These are phyloP conservation scores for Petunia secreta DNA, from an alignment of 257 asterid species.

Conservation along the genomic window DNA sequence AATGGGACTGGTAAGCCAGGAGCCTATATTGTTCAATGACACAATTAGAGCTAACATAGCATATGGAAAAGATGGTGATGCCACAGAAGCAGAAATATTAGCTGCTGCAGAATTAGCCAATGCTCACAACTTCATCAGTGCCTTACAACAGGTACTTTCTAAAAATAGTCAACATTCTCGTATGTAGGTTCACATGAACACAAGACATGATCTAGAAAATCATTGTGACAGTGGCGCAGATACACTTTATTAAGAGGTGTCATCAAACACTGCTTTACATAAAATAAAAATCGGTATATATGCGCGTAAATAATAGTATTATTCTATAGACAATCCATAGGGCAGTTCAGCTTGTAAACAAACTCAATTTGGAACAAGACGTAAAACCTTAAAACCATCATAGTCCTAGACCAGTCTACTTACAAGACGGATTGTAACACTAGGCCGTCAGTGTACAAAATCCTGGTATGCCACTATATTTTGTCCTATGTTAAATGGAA, in stretches of 20 bases:
- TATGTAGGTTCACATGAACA: not conserved
- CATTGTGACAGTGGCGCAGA: too few relatives aligned
- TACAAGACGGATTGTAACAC: not conserved
- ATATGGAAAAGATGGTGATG: slow-evolving; percentile 51
- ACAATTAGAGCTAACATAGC: slow-evolving; percentile 55
- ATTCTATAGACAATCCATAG: too few relatives aligned
- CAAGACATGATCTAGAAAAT: not conserved
- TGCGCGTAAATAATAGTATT: too few relatives aligned
- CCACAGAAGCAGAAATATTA: slow-evolving; percentile 48
- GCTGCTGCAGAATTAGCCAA: slow-evolving; percentile 58
- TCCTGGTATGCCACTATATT: too few relatives aligned
- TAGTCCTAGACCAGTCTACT: not conserved
- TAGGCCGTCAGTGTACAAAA: not conserved
- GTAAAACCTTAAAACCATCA: not conserved
- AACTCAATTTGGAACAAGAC: not conserved
- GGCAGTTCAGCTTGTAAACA: too few relatives aligned
- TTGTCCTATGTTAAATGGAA: not conserved
- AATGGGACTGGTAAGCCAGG: slow-evolving; percentile 65
- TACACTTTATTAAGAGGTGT: too few relatives aligned
- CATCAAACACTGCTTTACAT: too few relatives aligned
- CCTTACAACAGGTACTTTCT: slow-evolving; percentile 43
- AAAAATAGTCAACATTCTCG: not conserved
- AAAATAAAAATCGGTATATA: too few relatives aligned
- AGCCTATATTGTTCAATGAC: slow-evolving; percentile 51
- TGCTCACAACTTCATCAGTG: slow-evolving; percentile 54